Percentiles rank a stretch among this genome's conserved stretches.
phyloP scores from a whole-genome alignment of 108 stramenopile genomes.

The Aureococcus anophagefferens region DNA sequence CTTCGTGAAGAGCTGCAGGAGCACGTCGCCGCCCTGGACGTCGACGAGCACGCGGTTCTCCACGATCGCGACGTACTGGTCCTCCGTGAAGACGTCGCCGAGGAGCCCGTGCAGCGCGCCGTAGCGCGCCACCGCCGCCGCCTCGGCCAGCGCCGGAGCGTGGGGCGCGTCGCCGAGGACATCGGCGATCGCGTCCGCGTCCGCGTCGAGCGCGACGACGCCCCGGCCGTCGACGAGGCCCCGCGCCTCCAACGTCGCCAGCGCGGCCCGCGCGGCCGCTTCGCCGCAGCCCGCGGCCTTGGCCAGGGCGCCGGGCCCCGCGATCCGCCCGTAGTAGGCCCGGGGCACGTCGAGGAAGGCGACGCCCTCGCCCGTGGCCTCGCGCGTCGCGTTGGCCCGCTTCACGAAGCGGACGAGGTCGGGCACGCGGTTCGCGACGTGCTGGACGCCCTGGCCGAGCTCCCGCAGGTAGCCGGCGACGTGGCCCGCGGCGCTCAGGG shows the following conservation, averaged over 20 bases:
- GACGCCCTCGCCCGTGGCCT: conserved; percentile 44
- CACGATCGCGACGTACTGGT: conserved; percentile 64
- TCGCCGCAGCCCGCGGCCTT: not conserved
- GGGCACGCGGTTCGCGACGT: conserved; percentile 69
- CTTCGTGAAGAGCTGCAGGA: conserved; percentile 74
- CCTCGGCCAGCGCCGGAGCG: conserved; percentile 9
- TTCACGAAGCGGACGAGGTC: conserved; percentile 66
- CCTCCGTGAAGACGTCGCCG: conserved; percentile 56
- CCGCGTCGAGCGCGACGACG: conserved; percentile 48
- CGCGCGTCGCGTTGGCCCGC: conserved; percentile 49
- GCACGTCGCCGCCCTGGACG: conserved; percentile 65
- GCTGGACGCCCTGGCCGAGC: conserved; percentile 77
- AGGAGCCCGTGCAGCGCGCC: conserved; percentile 60
- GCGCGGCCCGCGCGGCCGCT: no score
- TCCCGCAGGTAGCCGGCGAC: conserved; percentile 71
- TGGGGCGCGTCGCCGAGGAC: not conserved
- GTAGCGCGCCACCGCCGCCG: conserved; percentile 19
- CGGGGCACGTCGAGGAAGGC: conserved; percentile 73
- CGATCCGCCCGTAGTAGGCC: conserved; percentile 67
- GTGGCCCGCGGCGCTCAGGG: conserved; percentile 66
- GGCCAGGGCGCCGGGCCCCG: not conserved
- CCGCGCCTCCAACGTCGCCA: not conserved
- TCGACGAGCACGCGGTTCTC: conserved; percentile 74
- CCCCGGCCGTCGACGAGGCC: conserved; percentile 39
- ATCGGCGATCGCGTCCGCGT: no score